phyloP scores from a whole-genome alignment of 345 rosid genomes.

The Brassica carinata region DNA sequence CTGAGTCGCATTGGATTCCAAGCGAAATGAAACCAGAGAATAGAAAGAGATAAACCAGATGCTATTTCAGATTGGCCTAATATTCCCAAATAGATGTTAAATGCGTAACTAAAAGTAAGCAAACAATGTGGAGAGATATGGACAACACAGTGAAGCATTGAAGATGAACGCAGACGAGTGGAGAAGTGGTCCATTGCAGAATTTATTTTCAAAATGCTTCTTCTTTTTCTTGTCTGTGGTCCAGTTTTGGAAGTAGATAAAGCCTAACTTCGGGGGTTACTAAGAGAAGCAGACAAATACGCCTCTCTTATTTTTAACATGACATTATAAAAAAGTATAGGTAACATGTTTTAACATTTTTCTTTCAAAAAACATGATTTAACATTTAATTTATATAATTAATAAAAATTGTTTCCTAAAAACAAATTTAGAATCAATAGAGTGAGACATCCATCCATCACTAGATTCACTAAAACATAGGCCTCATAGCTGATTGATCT shows the following conservation, averaged over 20 bases:
- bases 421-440: background rate
- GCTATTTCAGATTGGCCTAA: constrained; percentile 30
- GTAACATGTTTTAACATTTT: constrained; percentile 5
- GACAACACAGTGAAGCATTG: constrained; percentile 35
- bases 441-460: background rate
- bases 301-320: constrained; percentile 9
- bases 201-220: constrained; percentile 38
- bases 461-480: background rate
- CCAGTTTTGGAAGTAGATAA: constrained; percentile 34
- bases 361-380: background rate
- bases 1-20: constrained; percentile 29
- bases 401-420: background rate
- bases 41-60: constrained; percentile 19
- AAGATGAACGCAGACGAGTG: constrained; percentile 35
- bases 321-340: background rate
- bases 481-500: background rate
- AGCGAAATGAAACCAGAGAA: constrained; percentile 10
- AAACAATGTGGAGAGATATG: constrained; percentile 40
- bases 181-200: constrained; percentile 41
- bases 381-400: background rate
- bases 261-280: constrained; percentile 41
- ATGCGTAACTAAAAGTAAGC: constrained; percentile 35
- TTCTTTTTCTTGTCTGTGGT: constrained; percentile 34
- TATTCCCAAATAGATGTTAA: constrained; percentile 35
- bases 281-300: constrained; percentile 20